Base-by-base conservation (phyloP, 225 moss, liverwort and hornwort genomes). In the Thuidium tamariscinum region DNA sequence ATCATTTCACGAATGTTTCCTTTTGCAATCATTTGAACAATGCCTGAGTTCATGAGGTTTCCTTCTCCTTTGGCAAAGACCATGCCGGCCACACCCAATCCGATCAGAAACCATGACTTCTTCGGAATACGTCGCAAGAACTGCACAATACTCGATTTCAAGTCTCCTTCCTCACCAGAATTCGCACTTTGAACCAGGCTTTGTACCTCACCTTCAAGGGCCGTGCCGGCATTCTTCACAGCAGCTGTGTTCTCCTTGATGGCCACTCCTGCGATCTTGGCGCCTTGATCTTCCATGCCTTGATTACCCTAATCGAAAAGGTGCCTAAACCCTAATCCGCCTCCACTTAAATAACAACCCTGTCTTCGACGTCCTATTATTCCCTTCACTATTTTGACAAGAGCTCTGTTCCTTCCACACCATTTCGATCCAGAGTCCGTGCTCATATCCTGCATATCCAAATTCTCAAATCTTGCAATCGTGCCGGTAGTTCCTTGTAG, bases 61-160 rank as follows among this genome's bases (percentile, higher is more conserved):
- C 90, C 86, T 74, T 75, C 86, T 17, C 61, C 52, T 22, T 63
- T 51, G 18, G 5, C 62, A 42, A 90, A 83, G 30, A 82, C 39
- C 36, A 92, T 73, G 52, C 88, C 84, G 8, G 71, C 86, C 59
- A 92, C 54, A 26, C 86, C 74, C 68, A 92, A 84, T 26, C 84
- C 92, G 77, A 90, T 84, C 42, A 88, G 11, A 56, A 89, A 78
- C 92, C 90, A 92, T 67, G 60, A 48, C 77, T 88, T 88, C 41
- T 36, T 88, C 15, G 89, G 89, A 83, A 89, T 36, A 41, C 84
- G 70, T 76, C 84, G 80, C 57, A 91, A 88, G 48, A 86, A 84
- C 13, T 42, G 88, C 57, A 75, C 63, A 3, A 83, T 36, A n/a
- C 51, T 80, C 54, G 66, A 26, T 25, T 85, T 83, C 36, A 83